Base-by-base conservation (phyloP, 179 eudicot species). In the Carnegiea gigantea region DNA sequence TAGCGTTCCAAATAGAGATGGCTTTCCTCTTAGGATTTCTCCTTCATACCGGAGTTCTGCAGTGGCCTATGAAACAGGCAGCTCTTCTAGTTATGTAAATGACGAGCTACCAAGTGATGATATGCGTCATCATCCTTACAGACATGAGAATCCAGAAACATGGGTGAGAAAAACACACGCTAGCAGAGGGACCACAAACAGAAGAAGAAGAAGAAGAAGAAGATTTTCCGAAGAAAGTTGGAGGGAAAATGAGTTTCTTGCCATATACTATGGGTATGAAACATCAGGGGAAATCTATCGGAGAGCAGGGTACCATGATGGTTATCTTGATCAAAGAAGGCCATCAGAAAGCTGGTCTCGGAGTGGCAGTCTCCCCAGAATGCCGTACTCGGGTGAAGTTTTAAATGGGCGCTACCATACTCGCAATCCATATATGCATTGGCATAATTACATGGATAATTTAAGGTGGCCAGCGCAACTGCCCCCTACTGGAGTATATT, bases 371-470 rank as follows among this genome's bases (percentile, higher is more conserved):
- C 49, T 54, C 51, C 77, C 87, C 14, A 83, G 82, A 82, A 68
- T 79, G 74, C 88, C 86, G 71, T 92, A 88, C 64, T 90, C 97
- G 0, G 91, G 89, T 17, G 94, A 88, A 73, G 79, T 90, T 59
- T 48, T 83, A 38, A 72, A 75, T 73, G 76, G 82, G 71, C 84
- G 87, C 44, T 79, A 83, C 81, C 88, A 80, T 30, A 82, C 54
- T 67, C 87, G 73, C 72, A 76, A 79, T 79, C 77, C 86, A 59
- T 88, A 89, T 77, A 83, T 85, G 21, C 17, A 0, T 13, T 46
- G 21, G 78, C 87, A 84, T 65, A 83, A 80, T 78, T 67, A 70
- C 79, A 91, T 89, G n/a, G 88, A 84, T 76, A 90, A 84, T 15
- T 79, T 85, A 82, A 84, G 84, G 43, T 87, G 86, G 87, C 88